A percentile compares a stretch with the other conserved stretches of the same genome.
These are phyloP conservation scores for Paradendryphiella salina DNA, from an alignment of 2,329 filamentous ascomycete genomes.

Conservation along the genomic window DNA sequence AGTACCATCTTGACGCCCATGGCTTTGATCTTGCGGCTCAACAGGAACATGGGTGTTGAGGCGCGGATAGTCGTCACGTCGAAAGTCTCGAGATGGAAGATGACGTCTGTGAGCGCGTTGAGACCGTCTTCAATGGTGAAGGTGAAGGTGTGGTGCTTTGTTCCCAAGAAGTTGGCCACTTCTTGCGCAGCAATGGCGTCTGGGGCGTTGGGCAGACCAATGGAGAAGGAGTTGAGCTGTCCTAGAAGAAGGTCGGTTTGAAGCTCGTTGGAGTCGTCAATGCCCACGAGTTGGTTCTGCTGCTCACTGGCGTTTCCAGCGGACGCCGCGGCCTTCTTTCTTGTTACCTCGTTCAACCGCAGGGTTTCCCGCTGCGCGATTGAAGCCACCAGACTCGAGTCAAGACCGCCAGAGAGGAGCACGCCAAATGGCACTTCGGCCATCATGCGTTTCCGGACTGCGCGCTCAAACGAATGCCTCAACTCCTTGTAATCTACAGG, in stretches of 20 bases:
- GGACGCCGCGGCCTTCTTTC: conserved; percentile 45
- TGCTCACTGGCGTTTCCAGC: conserved; percentile 28
- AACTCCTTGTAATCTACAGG: conserved; percentile 84
- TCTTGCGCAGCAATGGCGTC: conserved; percentile 90
- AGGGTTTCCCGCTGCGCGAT: conserved; percentile 94
- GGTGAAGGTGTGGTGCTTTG: conserved; percentile 96
- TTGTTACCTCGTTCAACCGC: conserved; percentile 69
- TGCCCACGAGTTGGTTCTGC: conserved; percentile 72
- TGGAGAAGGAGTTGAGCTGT: conserved; percentile 98
- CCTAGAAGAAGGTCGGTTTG: conserved; percentile 89
- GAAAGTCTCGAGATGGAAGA: conserved; percentile 96
- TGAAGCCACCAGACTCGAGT: conserved; percentile 91
- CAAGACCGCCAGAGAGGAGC: conserved; percentile 88
- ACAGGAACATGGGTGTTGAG: conserved; percentile 96
- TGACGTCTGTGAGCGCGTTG: conserved; percentile 95
- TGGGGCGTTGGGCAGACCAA: conserved; percentile 88
- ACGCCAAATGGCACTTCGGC: conserved; percentile 98
- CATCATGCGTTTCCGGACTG: conserved; percentile 96
- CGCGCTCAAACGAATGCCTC: conserved; percentile 80
- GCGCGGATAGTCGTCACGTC: conserved; percentile 98
- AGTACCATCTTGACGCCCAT: conserved; percentile 99
- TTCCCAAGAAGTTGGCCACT: conserved; percentile 95
- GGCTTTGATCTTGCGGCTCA: conserved; percentile 98
- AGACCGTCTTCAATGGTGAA: conserved; percentile 98
- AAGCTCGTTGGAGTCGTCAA: conserved; percentile 88